Evolutionary conservation across 2,329 filamentous ascomycete species (phyloP), one percentile per base, ranked within the genome.

Genomic region (Penicillium fuscoglaucum): DNA sequence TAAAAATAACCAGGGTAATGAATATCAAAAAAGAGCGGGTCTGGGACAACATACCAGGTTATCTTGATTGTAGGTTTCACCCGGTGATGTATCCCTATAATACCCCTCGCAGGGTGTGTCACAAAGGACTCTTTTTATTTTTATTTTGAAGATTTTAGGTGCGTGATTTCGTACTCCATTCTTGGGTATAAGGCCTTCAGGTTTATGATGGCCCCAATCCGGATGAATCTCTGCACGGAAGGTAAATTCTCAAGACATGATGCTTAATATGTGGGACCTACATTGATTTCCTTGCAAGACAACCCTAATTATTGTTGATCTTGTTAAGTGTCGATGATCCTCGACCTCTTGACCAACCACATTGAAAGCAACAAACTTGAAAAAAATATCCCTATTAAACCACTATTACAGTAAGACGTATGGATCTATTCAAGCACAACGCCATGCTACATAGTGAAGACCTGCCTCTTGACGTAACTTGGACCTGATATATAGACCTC

Each of bases 61-160:
- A 60, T 62, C 21, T 60, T 56, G 6, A 63, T 61, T 61, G 19
- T 21, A 31, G 61, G 62, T 15, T 55, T 50, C 1, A 51, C 55
- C 17, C 47, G 26, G 64, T 31, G 28, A 19, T 21, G 28, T 6
- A 19, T 46, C n/a, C 17, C 44, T 46, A 31, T 31, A 9, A 29
- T 46, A 46, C 6, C 24, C 10, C 26, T 19, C 44, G n/a, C n/a
- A 4, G 19, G 13, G 4, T 15, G 24, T 13, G 8, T 3, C 24
- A 24, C 26, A 33, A 17, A 19, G 19, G 17, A 13, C n/a, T 19
- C 6, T 0, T 4, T 8, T 21, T 15, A 19, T 19, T 46, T 7
- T 6, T 1, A 21, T 17, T n/a, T 43, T 4, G 17, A 2, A 28
- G n/a, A 3, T 31, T 21, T 9, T 10, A 15, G 12, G n/a, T 2